Evolutionary conservation across 1,284 basidiomycete species (phyloP).

Genomic region (Ganoderma lingzhi): DNA sequence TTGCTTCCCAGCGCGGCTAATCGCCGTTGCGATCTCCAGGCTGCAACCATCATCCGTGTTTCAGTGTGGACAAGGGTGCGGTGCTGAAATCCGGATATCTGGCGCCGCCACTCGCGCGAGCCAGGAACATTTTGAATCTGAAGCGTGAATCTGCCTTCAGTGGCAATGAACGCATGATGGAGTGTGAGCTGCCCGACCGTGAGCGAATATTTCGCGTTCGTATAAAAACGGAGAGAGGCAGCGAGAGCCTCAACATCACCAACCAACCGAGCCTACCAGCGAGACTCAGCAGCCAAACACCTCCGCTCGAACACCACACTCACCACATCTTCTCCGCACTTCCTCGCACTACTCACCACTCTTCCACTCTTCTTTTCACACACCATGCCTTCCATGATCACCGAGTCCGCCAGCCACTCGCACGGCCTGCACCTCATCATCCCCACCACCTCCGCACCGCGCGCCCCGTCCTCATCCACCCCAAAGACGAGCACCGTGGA

Average conservation of each 20-base stretch:
- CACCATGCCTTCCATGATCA: slow-evolving; percentile 1
- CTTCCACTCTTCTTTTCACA: neutral
- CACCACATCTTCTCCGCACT: slow-evolving; percentile 4
- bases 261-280: neutral
- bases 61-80: neutral
- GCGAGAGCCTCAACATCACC: slow-evolving; percentile 1
- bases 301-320: neutral
- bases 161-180: slow-evolving; percentile 5
- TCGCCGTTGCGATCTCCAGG: neutral
- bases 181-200: neutral
- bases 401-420: slow-evolving; percentile 1
- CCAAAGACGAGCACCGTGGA: neutral
- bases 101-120: neutral
- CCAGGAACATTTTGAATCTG: neutral
- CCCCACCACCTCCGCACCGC: slow-evolving; percentile 11
- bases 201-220: neutral
- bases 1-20: neutral
- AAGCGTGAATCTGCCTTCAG: neutral
- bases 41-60: neutral
- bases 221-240: slow-evolving; percentile 4
- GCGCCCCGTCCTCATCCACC: slow-evolving; percentile 9
- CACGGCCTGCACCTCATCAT: slow-evolving; percentile 23
- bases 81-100: neutral
- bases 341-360: neutral
- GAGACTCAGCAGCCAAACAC: slow-evolving; percentile 3